These are phyloP conservation scores for Phragmites australis DNA, from an alignment of 176 grass and related monocot genomes.

Conservation along the genomic window DNA sequence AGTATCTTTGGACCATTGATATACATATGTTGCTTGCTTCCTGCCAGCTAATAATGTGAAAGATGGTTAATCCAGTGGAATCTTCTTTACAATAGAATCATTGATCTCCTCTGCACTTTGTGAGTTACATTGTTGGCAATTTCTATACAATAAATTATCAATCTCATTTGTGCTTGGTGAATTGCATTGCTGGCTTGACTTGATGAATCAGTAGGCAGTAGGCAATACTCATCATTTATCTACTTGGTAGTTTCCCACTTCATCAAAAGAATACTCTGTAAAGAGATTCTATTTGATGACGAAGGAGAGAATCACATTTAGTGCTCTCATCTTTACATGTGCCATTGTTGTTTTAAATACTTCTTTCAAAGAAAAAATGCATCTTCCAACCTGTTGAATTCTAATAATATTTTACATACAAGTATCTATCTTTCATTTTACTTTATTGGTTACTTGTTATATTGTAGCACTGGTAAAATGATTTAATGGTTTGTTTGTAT, in stretches of 20 bases:
- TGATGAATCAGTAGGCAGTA: conserved; percentile 29
- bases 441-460: not conserved
- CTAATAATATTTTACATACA: conserved; percentile 1
- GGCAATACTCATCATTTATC: conserved; percentile 30
- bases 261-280: not conserved
- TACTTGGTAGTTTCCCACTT: conserved; percentile 13
- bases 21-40: conserved; percentile 16
- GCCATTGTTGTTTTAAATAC: not conserved
- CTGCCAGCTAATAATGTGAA: conserved; percentile 17
- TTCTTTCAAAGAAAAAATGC: not conserved
- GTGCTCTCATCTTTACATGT: not conserved
- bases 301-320: not conserved
- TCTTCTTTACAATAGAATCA: not conserved
- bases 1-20: conserved; percentile 16
- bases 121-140: conserved; percentile 12
- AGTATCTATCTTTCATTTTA: not conserved
- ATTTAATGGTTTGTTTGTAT: not conserved
- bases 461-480: not conserved
- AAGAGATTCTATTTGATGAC: not conserved
- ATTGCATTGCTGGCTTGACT: conserved; percentile 4
- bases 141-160: conserved; percentile 9
- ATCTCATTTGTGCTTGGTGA: not conserved
- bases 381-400: conserved; percentile 11
- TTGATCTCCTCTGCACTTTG: not conserved
- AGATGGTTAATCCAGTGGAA: not conserved